These are phyloP conservation scores for Prunus mume DNA, from an alignment of 306 rosid genomes.

Conservation along the genomic window DNA sequence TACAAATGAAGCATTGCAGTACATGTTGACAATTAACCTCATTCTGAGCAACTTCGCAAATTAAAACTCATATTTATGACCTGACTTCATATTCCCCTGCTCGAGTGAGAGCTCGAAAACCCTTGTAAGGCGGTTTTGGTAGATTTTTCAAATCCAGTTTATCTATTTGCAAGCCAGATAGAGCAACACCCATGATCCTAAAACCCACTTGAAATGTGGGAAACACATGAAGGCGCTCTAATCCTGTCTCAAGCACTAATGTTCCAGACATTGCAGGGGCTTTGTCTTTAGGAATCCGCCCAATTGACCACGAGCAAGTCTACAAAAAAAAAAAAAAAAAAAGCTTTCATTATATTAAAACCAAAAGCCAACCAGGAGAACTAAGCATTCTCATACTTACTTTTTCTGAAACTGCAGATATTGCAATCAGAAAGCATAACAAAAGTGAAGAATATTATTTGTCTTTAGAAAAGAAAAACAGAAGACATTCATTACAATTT, in stretches of 20 bases:
- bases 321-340: too few relatives aligned
- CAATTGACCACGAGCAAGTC: constrained; percentile 88
- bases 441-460: neutral
- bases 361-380: constrained; percentile 12
- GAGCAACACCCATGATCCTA: constrained; percentile 83
- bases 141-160: constrained; percentile 67
- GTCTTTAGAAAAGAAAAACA: too few relatives aligned
- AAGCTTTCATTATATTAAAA: constrained; percentile 1
- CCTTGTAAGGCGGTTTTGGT: constrained; percentile 74
- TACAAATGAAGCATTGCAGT: constrained; percentile 6
- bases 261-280: constrained; percentile 92
- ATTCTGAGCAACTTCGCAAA: constrained; percentile 7
- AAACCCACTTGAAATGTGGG: constrained; percentile 84
- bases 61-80: constrained; percentile 25
- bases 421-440: neutral
- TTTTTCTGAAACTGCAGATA: neutral
- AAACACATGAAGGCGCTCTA: constrained; percentile 74
- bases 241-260: constrained; percentile 70
- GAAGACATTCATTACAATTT: neutral
- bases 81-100: constrained; percentile 91
- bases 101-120: constrained; percentile 81
- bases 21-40: neutral
- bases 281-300: constrained; percentile 83
- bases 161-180: constrained; percentile 85
- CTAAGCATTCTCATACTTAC: neutral